Evolutionary conservation across 176 grass and related monocot species (phyloP), one percentile per base, ranked within the genome.

Genomic region (Eragrostis nindensis): DNA sequence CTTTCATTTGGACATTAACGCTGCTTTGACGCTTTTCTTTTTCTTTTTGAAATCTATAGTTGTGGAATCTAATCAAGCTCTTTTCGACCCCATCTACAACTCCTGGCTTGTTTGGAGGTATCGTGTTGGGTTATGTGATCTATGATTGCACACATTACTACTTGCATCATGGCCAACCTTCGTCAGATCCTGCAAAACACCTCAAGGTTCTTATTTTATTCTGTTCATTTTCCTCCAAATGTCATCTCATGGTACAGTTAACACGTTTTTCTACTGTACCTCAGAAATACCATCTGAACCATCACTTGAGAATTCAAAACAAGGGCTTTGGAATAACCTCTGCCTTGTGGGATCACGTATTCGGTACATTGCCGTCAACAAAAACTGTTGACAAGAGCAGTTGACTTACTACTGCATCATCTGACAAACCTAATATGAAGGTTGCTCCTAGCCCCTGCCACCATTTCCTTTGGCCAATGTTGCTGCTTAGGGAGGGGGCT

Each of bases 61-160:
- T 98, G 83, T 98, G 96, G 92, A 89, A 76, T 77, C 68, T 98
- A 66, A 40, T 95, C 77, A 86, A 80, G 53, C 83, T 95, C 24
- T 84, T n/a, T 27, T 67, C 90, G 2, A 93, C 90, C 11, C 86
- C 79, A 0, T 79, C 96, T 36, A 81, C 86, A 25, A 82, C 88
- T 76, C 92, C 90, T 32, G 90, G 88, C 6, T 14, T 98, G 46
- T 95, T 93, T 66, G 92, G 96, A 82, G 96, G 96, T 26, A 92
- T 88, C n/a, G 66, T 98, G 26, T 75, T 98, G 78, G 92, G 95
- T 21, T 98, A 98, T 40, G 95, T 95, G 62, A 84, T 98, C 5
- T 98, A 98, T 32, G 92, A 98, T 65, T 98, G 95, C 86, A 98
- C 92, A 52, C 95, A 98, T 76, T 98, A 98, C 56, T 98, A 98